Percentiles rank a stretch among this genome's conserved stretches.
phyloP scores from a whole-genome alignment of 495 filamentous ascomycete genomes.

The Lasiosphaeria hispida region DNA sequence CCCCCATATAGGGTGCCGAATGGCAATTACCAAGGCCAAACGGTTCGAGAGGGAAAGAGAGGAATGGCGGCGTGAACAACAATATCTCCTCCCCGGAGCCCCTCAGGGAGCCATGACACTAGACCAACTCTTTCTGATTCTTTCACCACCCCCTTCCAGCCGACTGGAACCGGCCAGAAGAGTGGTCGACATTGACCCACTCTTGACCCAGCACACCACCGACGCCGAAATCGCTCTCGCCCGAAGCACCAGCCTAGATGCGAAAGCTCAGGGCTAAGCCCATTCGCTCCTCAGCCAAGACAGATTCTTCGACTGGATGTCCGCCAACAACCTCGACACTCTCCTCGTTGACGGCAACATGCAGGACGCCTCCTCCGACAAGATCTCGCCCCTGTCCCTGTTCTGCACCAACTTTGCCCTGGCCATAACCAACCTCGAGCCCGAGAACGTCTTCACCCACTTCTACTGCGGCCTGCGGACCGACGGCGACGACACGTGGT shows the following conservation, averaged over 20 bases:
- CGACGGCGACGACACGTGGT: background rate
- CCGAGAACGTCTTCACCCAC: background rate
- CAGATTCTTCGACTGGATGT: background rate
- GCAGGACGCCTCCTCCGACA: background rate
- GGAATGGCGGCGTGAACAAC: too few species aligned
- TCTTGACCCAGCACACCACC: too few species aligned
- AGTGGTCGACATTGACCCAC: too few species aligned
- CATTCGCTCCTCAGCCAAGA: background rate
- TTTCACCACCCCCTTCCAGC: too few species aligned
- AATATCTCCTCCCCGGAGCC: too few species aligned
- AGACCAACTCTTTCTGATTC: too few species aligned
- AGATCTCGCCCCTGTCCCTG: background rate
- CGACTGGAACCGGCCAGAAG: too few species aligned
- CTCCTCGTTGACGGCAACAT: constrained; percentile 1
- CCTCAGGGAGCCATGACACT: too few species aligned
- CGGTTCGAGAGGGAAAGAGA: too few species aligned
- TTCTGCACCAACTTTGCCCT: constrained; percentile 2
- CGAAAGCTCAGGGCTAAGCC: background rate
- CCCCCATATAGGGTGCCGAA: too few species aligned
- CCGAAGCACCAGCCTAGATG: background rate
- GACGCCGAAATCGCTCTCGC: background rate
- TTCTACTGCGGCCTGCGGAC: constrained; percentile 2
- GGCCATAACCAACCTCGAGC: background rate
- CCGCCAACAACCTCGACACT: background rate
- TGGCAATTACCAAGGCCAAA: too few species aligned